Base-by-base conservation (phyloP, 2,329 filamentous ascomycete species). In the Shiraia bambusicola region DNA sequence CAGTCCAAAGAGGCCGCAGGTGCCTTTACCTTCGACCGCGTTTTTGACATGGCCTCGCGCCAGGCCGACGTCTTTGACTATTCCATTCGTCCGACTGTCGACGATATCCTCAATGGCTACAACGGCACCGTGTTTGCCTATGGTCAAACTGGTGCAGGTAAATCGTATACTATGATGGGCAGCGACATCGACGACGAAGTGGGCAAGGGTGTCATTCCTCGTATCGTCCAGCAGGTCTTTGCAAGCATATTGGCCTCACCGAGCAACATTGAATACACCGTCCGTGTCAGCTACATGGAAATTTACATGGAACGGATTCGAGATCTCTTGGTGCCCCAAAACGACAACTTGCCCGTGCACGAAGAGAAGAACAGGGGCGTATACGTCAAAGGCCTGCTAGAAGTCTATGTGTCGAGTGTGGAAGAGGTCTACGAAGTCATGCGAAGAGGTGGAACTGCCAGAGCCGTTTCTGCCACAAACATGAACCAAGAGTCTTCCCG, bases 261-360 rank as follows among this genome's bases (percentile, higher is more conserved):
- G 30, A 84, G 84, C 60, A 95, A 88, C 56, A 96, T 97, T 68
- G 93, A 97, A 72, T 97, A 97, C 71, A 97, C 91, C n/a, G 92
- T 98, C 38, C 84, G 91, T 42, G 92, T 97, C 65, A 95, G 90
- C 71, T 97, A 97, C 72, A 96, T 98, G 91, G 93, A 98, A 72
- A 97, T 98, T 53, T 98, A 98, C 76, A 98, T 97, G 93, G 93
- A 98, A 75, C 84, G 87, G 58, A 97, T 98, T 69, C 83, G 92
- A 61, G 93, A 98, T 82, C 73, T 98, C 62, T 76, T 98, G 51
- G 84, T 86, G 16, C 93, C 93, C 9, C 87, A 91, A 47, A 95
- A 97, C 71, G 92, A 96, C 74, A 97, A 97, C 65, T 76, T 98
- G 37, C 91, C 92, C 0, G 85, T 97, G n/a, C 93, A 97, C 72